Conservation (phyloP, 306 rosid species). For the Medicago lupulina region DNA sequence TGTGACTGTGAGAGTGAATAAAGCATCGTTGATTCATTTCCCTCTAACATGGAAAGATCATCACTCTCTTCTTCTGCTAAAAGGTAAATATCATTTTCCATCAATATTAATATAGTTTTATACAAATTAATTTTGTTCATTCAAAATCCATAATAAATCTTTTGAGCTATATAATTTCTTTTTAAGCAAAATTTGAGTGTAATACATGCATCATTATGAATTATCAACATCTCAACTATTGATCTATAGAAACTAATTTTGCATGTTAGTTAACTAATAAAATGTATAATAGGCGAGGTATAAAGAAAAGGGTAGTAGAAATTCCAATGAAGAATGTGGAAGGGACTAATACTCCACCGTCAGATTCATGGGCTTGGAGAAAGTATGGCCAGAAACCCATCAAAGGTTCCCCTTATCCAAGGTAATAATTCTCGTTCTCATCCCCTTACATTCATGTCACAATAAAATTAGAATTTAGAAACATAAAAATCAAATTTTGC, state of each 20-base stretch:
- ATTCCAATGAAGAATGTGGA: constrained; percentile 18
- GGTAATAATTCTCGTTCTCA: not conserved
- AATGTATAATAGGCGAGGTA: constrained; percentile 10
- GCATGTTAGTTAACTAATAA: not conserved
- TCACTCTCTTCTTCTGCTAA: constrained; percentile 19
- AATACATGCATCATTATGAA: no score
- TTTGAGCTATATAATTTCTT: not conserved
- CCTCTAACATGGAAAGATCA: constrained; percentile 20
- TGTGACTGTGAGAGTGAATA: constrained; percentile 9
- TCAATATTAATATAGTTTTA: not conserved
- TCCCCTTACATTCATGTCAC: not conserved
- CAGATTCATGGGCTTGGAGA: constrained; percentile 35
- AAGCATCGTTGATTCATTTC: not conserved
- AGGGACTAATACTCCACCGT: constrained; percentile 23
- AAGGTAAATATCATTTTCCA: not conserved
- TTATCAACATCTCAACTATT: no score
- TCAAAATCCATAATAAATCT: no score
- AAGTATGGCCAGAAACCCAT: constrained; percentile 26
- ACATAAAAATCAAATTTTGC: not conserved
- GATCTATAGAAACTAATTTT: not conserved
- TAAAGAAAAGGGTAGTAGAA: constrained; percentile 27
- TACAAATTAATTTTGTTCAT: not conserved
- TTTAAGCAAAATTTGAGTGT: no score
- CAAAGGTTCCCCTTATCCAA: constrained; percentile 30
- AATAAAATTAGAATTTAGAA: not conserved